These are phyloP conservation scores for Centaurea solstitialis DNA, from an alignment of 129 eudicot genomes.

Conservation along the genomic window DNA sequence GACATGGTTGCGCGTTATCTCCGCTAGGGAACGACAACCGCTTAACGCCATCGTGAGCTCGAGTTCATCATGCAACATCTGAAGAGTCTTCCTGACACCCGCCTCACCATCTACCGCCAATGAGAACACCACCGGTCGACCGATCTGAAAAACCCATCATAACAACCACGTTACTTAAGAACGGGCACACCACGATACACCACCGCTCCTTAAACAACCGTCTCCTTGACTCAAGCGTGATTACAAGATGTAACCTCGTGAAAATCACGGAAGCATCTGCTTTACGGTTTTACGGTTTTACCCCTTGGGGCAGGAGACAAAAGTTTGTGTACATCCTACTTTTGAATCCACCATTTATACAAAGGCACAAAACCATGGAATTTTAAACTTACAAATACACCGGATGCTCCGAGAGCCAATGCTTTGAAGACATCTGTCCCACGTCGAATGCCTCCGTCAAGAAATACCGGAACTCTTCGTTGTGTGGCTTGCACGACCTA, in stretches of 20 bases:
- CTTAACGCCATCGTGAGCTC: conserved; percentile 92
- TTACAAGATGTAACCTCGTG: not conserved
- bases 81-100: conserved; percentile 80
- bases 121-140: conserved; percentile 79
- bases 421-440: conserved; percentile 93
- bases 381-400: conserved; percentile 65
- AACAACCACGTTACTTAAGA: not conserved
- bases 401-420: conserved; percentile 86
- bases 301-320: not conserved
- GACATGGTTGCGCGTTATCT: conserved; percentile 70
- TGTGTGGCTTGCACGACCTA: conserved; percentile 78
- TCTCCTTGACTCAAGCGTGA: not conserved
- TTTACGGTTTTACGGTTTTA: not conserved
- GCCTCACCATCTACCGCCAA: conserved; percentile 91
- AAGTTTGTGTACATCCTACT: not conserved
- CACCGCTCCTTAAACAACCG: not conserved
- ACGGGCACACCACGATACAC: too few species aligned
- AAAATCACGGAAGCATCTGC: not conserved
- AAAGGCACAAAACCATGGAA: not conserved
- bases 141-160: conserved; percentile 48
- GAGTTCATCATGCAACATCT: conserved; percentile 84
- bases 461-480: conserved; percentile 67
- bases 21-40: conserved; percentile 79
- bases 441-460: conserved; percentile 86
- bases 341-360: not conserved